Evolutionary conservation across 2,329 filamentous ascomycete genomes (phyloP), one percentile per base, ranked within the genome.

Genomic region (Thelonectria rubi): DNA sequence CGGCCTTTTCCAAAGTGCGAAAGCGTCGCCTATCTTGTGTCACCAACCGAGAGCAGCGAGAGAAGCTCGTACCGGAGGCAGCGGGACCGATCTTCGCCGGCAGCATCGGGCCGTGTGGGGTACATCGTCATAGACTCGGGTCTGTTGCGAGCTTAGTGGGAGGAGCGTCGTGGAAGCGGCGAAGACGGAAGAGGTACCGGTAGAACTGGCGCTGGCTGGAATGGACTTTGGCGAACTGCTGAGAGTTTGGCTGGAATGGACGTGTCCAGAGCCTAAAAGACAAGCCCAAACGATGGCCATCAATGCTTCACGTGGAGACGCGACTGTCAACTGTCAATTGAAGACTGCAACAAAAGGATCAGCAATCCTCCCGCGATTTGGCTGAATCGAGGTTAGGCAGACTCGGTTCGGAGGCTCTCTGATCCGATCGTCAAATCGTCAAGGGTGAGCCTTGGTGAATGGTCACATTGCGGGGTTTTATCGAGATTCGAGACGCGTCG

Each of bases 81-180:
- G 11, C 34, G 34, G 34, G 34, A 37, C 34, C 34, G 34, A 37
- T 37, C 34, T 37, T 14, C 6, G 34, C 12, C 34, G 34, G 34
- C 11, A 34, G 48, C 18, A 18, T 40, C 20, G 48, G 20, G 34
- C 18, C 12, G 15, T 54, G 51, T 42, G 26, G 39, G 40, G 21
- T 15, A 8, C 14, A n/a, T 20, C 51, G 51, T 54, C 51, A 54
- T 54, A 39, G 49, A 52, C 49, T 52, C 39, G n/a, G n/a, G 15
- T 43, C 5, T 43, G 39, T 10, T 10, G 26, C 26, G 5, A 30
- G 26, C 10, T 30, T 5, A 6, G 26, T 30, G 26, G 26, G 26
- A 10, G 5, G 26, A 30, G 26, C 26, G 6, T 30, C 26, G 10
- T n/a, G n/a, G n/a, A n/a, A n/a, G n/a, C n/a, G n/a, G n/a, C n/a